Conservation (phyloP, 768 basidiomycete genomes). For the Ramaria rubella region DNA sequence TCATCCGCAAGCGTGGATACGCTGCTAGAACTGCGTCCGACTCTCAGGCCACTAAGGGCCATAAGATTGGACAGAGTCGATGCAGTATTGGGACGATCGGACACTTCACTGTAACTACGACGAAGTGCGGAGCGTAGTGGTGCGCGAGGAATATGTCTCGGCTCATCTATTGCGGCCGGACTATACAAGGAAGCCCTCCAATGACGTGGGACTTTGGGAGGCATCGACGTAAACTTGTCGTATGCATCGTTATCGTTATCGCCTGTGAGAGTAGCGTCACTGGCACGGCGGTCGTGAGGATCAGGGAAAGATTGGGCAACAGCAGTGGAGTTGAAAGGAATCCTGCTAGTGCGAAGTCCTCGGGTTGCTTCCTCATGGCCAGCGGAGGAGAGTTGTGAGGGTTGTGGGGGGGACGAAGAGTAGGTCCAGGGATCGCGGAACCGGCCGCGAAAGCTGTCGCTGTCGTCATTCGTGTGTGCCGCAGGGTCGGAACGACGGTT, state of each 20-base stretch:
- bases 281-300: not conserved
- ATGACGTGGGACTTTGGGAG: not conserved
- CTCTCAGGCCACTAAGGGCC: not conserved
- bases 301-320: not conserved
- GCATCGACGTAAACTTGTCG: not conserved
- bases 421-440: not conserved
- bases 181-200: not conserved
- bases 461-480: not conserved
- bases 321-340: not conserved
- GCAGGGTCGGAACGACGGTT: not conserved
- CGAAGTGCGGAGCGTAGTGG: not conserved
- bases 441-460: not conserved
- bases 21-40: not conserved
- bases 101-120: not conserved
- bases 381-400: not conserved
- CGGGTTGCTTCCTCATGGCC: not conserved
- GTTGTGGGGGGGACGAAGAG: not conserved
- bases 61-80: not conserved
- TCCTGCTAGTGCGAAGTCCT: not conserved
- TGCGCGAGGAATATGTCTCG: not conserved
- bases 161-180: not conserved
- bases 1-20: too few relatives aligned
- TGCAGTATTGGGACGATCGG: not conserved
- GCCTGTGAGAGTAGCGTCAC: not conserved
- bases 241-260: not conserved